phyloP scores from a whole-genome alignment of 768 basidiomycete species.

The Suillus weaverae region DNA sequence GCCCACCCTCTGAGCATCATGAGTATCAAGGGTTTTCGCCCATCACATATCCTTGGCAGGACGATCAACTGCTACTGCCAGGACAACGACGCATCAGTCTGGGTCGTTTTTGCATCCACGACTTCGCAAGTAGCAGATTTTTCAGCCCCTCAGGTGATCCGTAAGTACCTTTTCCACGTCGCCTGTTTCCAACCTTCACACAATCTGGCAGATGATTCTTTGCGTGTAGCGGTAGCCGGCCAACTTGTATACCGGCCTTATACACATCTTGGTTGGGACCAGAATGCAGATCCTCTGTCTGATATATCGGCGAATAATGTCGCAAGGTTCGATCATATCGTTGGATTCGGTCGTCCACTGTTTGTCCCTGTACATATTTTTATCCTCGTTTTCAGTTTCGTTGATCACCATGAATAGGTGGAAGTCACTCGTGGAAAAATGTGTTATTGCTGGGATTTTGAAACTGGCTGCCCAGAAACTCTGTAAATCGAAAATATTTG shows the following conservation, averaged over 20 bases:
- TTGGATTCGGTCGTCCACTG: conserved; percentile 1
- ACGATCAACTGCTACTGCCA: not conserved
- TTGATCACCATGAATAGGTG: not conserved
- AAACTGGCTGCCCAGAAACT: not conserved
- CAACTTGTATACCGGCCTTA: conserved; percentile 2
- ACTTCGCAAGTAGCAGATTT: conserved; percentile 3
- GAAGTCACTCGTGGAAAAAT: not conserved
- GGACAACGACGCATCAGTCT: not conserved
- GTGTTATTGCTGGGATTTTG: not conserved
- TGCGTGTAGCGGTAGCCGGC: not conserved
- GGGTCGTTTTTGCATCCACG: conserved; percentile 9
- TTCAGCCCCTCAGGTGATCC: not conserved
- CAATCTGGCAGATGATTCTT: conserved; percentile 1
- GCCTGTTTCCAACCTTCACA: not conserved
- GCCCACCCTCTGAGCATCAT: not conserved
- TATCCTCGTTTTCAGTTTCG: not conserved
- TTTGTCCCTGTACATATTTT: not conserved
- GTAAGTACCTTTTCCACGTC: not conserved
- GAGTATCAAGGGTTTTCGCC: not conserved
- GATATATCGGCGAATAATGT: not conserved
- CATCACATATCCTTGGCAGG: not conserved
- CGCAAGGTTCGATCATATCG: not conserved
- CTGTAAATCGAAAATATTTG: not conserved
- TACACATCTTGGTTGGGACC: conserved; percentile 11
- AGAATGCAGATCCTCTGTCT: not conserved